Evolutionary conservation across 108 stramenopile genomes (phyloP), one percentile per base, ranked within the genome.

Genomic region (Aureococcus anophagefferens): DNA sequence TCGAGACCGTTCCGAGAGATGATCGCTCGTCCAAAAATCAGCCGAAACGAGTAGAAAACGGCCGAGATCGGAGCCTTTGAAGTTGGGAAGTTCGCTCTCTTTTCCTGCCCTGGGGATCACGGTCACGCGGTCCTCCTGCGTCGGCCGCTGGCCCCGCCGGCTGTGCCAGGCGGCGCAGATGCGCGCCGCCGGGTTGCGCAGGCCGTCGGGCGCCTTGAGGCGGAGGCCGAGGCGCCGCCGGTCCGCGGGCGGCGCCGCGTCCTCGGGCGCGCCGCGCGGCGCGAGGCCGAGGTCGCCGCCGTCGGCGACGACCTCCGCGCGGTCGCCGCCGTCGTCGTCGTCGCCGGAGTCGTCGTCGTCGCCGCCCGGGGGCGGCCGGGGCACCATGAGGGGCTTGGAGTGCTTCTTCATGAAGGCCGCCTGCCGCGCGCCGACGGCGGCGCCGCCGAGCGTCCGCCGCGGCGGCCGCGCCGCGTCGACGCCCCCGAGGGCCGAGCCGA

Each of bases 51-150:
- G n/a, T n/a, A n/a, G n/a, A n/a, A n/a, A n/a, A n/a, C n/a, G n/a
- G n/a, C n/a, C n/a, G n/a, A n/a, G n/a, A n/a, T n/a, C n/a, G n/a
- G n/a, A n/a, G n/a, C n/a, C n/a, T n/a, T n/a, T n/a, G n/a, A n/a
- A n/a, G n/a, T n/a, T n/a, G n/a, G n/a, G n/a, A n/a, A n/a, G n/a
- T n/a, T n/a, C n/a, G n/a, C n/a, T n/a, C n/a, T n/a, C n/a, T n/a
- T n/a, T n/a, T n/a, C n/a, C n/a, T n/a, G n/a, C n/a, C n/a, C n/a
- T n/a, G n/a, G n/a, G n/a, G 29, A 71, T 70, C 33, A 76, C 59
- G 28, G 35, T 65, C 0, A 76, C 67, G 33, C 77, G 36, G 64
- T 83, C 82, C 64, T 83, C 82, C 76, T 83, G 82, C 33, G 51
- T 75, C 31, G 66, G 35, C 31, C 82, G 72, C 66, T 75, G 66